Evolutionary conservation across 495 filamentous ascomycete species (phyloP).

Genomic region (Lineolata rhizophorae): DNA sequence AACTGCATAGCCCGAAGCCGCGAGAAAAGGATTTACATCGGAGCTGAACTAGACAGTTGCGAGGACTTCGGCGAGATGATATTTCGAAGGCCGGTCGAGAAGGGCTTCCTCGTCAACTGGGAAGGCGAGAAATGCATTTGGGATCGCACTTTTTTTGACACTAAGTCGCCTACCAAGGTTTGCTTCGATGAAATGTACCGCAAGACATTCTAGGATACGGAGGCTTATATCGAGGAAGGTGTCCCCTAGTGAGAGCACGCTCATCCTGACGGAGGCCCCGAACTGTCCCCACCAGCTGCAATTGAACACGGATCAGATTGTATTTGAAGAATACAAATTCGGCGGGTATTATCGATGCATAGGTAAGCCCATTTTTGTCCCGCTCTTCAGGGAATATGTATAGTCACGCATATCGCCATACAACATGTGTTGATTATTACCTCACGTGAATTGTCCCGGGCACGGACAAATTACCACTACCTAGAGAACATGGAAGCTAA

Average conservation of each 20-base stretch:
- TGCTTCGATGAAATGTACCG: too few relatives aligned
- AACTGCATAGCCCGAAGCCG: conserved; percentile 77
- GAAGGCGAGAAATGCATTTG: conserved; percentile 90
- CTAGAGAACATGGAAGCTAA: too few relatives aligned
- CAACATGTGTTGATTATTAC: too few relatives aligned
- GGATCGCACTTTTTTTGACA: conserved; percentile 73
- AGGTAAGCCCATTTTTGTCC: conserved; percentile 26
- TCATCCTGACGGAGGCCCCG: conserved; percentile 79
- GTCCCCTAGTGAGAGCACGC: conserved; percentile 54
- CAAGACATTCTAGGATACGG: too few relatives aligned
- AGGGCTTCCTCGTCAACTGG: conserved; percentile 92
- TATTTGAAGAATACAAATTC: conserved; percentile 98
- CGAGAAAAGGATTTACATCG: conserved; percentile 55
- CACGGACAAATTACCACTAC: too few relatives aligned
- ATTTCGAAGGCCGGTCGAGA: conserved; percentile 82
- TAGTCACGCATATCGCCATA: neutral
- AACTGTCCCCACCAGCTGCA: conserved; percentile 65
- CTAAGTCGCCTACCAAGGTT: conserved; percentile 33
- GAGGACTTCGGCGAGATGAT: conserved; percentile 74
- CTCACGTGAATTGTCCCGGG: too few relatives aligned
- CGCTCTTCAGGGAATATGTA: too few relatives aligned
- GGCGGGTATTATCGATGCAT: conserved; percentile 56
- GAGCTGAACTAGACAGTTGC: conserved; percentile 57
- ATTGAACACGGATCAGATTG: conserved; percentile 80
- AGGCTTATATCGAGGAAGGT: too few relatives aligned